Conservation (phyloP, 2,329 filamentous ascomycete species). For the Thelonectria rubi region DNA sequence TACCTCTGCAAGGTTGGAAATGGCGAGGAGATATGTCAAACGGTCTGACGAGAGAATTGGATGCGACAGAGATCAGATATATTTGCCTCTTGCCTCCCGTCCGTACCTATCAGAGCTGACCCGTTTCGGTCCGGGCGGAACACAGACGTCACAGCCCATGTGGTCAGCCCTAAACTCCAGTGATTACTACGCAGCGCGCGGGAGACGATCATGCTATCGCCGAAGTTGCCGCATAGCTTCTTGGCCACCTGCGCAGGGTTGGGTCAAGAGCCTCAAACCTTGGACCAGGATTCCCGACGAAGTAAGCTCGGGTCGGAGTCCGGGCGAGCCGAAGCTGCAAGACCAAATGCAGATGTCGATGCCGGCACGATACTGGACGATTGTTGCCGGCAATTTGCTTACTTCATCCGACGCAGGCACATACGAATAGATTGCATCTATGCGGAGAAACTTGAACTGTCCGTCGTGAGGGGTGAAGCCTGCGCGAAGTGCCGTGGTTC, state of each 20-base stretch:
- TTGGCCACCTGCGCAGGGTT: not conserved
- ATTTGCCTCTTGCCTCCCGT: not conserved
- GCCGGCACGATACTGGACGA: not conserved
- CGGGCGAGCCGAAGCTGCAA: not conserved
- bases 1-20: not conserved
- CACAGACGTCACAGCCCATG: constrained; percentile 30
- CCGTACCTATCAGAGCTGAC: not conserved
- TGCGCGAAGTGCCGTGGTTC: too few species aligned
- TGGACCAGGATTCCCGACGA: not conserved
- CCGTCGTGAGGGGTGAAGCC: too few species aligned
- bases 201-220: constrained; percentile 18
- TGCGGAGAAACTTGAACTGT: too few species aligned
- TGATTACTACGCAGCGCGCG: constrained; percentile 11
- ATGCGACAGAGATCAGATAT: not conserved
- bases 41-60: not conserved
- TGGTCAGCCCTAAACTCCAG: constrained; percentile 22
- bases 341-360: not conserved
- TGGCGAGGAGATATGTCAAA: not conserved
- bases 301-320: not conserved
- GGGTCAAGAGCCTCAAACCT: constrained; percentile 2
- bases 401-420: not conserved
- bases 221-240: constrained; percentile 34
- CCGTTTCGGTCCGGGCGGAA: constrained; percentile 32
- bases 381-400: not conserved
- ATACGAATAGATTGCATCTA: too few species aligned